Conservation (phyloP, 371 early-diverging fungal genomes). For the Zancudomyces culisetae region DNA sequence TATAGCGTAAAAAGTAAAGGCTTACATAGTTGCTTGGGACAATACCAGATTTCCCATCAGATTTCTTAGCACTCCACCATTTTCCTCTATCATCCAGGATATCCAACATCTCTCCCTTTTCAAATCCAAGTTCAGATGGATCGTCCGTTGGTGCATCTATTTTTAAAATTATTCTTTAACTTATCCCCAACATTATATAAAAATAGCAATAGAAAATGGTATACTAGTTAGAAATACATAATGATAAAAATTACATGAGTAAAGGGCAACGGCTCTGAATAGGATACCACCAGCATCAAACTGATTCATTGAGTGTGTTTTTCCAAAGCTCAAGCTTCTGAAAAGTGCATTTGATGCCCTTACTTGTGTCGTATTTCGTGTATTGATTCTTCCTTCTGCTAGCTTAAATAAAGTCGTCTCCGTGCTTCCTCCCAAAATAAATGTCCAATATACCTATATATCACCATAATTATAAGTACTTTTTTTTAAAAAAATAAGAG, state of each 20-base stretch:
- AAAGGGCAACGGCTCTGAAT: background rate
- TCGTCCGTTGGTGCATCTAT: slow-evolving; percentile 72
- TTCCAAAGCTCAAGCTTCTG: background rate
- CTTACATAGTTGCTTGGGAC: slow-evolving; percentile 71
- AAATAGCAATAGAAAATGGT: background rate
- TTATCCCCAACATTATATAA: background rate
- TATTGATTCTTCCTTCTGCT: background rate
- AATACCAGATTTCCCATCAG: slow-evolving; percentile 68
- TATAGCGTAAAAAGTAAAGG: no score
- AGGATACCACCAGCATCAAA: background rate
- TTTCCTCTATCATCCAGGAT: slow-evolving; percentile 79
- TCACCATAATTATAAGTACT: no score
- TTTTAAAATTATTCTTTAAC: background rate
- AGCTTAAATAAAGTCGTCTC: background rate
- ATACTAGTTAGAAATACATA: background rate
- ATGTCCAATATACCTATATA: background rate
- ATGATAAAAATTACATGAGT: background rate
- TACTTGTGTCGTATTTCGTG: background rate
- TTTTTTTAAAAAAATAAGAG: no score
- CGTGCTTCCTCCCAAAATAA: background rate
- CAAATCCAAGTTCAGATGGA: slow-evolving; percentile 75
- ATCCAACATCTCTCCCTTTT: slow-evolving; percentile 70
- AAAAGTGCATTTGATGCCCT: background rate
- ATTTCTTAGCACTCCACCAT: slow-evolving; percentile 86
- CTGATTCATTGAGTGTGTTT: no score